Evolutionary conservation across 805 yeast genomes (phyloP), one percentile per base, ranked within the genome.

Genomic region (Yarrowia osloensis): DNA sequence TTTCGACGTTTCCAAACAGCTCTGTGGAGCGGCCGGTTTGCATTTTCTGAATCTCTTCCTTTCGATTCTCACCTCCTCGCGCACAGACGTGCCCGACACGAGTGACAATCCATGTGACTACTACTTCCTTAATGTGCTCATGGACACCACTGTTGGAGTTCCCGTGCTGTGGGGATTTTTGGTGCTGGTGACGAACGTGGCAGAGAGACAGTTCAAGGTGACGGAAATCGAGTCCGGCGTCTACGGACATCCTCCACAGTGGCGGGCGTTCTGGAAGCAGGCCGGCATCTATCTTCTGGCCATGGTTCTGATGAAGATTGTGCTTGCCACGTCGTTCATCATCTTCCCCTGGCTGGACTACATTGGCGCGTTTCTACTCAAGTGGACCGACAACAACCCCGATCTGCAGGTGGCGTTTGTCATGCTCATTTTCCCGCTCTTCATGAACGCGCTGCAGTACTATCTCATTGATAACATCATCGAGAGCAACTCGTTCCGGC

Each of bases 131-230:
- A 94, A 90, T 73, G 84, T 94, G 42, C 81, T 94, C 31, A 84
- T 94, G 74, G 99, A 94, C 76, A 93, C 98, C 47, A 94, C 99
- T 0, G 82, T 93, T 7, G 99, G 99, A 0, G 94, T 94, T 2
- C 96, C 96, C 7, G 84, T 94, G 2, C 78, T 89, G 28, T 89
- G 90, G 86, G 76, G 76, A 7, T 77, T 80, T 26, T 80, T 93
- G 31, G 83, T 83, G 68, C 29, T 70, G 33, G 69, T 80, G 2
- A 79, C 87, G 1, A 88, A 87, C 74, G 77, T 76, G 17, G 66
- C 80, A 1, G 84, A 85, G 22, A 80, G 79, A 69, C 73, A 73
- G 35, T 71, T 82, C 2, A 81, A 85, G 24, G 77, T 84, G 35
- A 70, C 69, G 17, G 81, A 78, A 42, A 77, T 78, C 31, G 69